These are phyloP conservation scores for Westerdykella aurantiaca DNA, from an alignment of 2,329 filamentous ascomycete species.

Conservation along the genomic window DNA sequence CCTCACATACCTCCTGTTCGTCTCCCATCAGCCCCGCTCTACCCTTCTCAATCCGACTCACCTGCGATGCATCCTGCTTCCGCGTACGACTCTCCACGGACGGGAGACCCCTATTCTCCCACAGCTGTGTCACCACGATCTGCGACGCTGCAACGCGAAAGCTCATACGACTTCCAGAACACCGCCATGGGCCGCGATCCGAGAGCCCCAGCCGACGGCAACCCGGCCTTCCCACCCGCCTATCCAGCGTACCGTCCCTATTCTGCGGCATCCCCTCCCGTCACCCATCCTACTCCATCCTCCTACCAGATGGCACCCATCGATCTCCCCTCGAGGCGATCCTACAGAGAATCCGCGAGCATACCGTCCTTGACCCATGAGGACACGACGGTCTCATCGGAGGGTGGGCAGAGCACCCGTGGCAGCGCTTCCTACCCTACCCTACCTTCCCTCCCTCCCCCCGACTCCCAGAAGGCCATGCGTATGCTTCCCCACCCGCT, in stretches of 20 bases:
- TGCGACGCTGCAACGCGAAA: conserved; percentile 21
- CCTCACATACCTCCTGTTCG: conserved; percentile 22
- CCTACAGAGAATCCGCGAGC: conserved; percentile 22
- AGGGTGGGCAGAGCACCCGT: conserved; percentile 26
- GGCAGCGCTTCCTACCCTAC: conserved; percentile 8
- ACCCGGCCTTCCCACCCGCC: conserved; percentile 10
- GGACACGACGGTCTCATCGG: conserved; percentile 38
- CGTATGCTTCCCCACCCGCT: conserved; percentile 35
- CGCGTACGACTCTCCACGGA: conserved; percentile 30
- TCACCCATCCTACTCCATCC: background rate
- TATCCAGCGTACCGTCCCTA: conserved; percentile 13
- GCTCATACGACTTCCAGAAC: conserved; percentile 13
- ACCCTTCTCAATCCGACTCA: conserved; percentile 30
- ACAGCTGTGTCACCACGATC: conserved; percentile 31
- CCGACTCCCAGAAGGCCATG: conserved; percentile 30
- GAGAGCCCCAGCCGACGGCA: conserved; percentile 16
- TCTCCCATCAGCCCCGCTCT: conserved; percentile 20
- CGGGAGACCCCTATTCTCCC: conserved; percentile 31
- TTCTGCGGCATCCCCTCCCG: conserved; percentile 11
- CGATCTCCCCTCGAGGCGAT: conserved; percentile 29
- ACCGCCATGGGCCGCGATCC: conserved; percentile 17
- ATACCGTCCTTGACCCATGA: conserved; percentile 35
- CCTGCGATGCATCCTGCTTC: conserved; percentile 27
- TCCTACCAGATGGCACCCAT: conserved; percentile 5
- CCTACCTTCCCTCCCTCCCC: conserved; percentile 12